Conservation (phyloP, 768 basidiomycete species). For the Phanerochaete carnosa region DNA sequence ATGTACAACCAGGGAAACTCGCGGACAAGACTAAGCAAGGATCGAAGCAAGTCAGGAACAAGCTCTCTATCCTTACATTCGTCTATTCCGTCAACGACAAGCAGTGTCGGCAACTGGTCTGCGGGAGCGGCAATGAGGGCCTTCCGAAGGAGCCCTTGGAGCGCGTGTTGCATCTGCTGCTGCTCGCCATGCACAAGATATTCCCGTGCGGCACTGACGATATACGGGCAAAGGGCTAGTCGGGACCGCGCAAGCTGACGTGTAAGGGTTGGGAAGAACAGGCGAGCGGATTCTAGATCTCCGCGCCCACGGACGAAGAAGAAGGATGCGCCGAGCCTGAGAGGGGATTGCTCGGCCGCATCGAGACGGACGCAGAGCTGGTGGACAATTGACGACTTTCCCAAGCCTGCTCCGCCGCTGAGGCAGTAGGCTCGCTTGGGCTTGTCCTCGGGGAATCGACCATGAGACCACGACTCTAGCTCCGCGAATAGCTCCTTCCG, state of each 20-base stretch:
- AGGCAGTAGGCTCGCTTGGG: background rate
- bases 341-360: background rate
- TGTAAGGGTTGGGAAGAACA: background rate
- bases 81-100: background rate
- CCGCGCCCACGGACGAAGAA: background rate
- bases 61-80: background rate
- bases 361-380: background rate
- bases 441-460: background rate
- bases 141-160: background rate
- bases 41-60: background rate
- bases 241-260: background rate
- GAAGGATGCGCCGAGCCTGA: background rate
- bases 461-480: background rate
- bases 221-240: background rate
- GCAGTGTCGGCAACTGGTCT: background rate
- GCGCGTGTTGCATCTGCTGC: background rate
- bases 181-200: background rate
- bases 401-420: background rate
- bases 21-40: background rate
- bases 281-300: background rate
- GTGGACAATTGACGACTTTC: slow-evolving; percentile 1
- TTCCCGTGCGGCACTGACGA: background rate
- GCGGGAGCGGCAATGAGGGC: background rate
- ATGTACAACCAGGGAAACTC: background rate
- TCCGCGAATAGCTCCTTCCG: background rate